Percentiles rank a stretch among this genome's conserved stretches.
Evolutionary conservation across 495 filamentous ascomycete species (phyloP).

Genomic region (Annulohypoxylon moriforme): DNA sequence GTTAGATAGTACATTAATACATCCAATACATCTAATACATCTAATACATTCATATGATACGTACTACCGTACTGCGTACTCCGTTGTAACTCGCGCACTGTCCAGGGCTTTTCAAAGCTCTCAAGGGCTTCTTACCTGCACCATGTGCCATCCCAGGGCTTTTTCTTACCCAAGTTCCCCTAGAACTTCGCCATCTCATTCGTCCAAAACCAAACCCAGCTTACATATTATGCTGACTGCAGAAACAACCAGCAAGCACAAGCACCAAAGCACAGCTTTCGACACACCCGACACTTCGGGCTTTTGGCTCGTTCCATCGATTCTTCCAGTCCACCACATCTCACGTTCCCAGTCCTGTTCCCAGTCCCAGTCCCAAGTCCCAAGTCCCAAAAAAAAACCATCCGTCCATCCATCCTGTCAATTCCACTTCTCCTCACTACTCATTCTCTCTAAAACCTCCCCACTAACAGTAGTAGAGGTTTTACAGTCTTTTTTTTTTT

Average conservation of each 20-base stretch:
- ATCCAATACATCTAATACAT: no score
- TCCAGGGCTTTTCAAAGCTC: conserved; percentile 30
- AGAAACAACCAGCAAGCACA: conserved; percentile 1
- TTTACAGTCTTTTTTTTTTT: conserved; percentile 15
- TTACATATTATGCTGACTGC: conserved; percentile 33
- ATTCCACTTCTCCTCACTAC: conserved; percentile 55
- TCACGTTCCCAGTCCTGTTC: conserved; percentile 23
- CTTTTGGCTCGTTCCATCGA: conserved; percentile 45
- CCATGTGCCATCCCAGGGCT: background rate
- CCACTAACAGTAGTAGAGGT: conserved; percentile 47
- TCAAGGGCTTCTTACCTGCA: background rate
- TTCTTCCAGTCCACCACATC: conserved; percentile 42
- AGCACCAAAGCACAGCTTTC: conserved; percentile 27
- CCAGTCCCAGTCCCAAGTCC: conserved; percentile 14
- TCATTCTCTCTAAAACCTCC: conserved; percentile 48
- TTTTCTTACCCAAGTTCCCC: conserved; percentile 15
- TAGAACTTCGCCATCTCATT: conserved; percentile 11
- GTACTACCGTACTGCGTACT: background rate
- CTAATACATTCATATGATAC: no score
- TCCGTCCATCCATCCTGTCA: conserved; percentile 49
- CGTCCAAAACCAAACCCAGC: conserved; percentile 3
- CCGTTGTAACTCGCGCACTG: background rate
- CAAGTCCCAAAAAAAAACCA: conserved; percentile 48
- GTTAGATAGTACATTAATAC: background rate
- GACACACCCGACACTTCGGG: conserved; percentile 44